These are phyloP conservation scores for Achaetomiella virescens DNA, from an alignment of 495 filamentous ascomycete genomes.

Conservation along the genomic window DNA sequence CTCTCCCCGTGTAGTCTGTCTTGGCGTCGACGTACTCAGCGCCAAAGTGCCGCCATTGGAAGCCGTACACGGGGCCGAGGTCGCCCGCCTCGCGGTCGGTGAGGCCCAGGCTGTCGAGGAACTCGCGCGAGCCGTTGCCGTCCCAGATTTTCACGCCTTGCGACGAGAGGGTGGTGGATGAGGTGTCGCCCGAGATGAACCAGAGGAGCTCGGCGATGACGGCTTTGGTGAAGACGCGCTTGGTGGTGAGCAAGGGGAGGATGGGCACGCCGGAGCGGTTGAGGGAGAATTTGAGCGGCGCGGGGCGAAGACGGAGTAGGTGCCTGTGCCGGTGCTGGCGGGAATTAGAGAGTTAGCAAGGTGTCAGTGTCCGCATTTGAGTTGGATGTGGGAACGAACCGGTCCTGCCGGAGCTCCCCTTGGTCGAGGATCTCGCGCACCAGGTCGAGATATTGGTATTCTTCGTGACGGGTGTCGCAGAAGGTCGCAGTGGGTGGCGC, in stretches of 20 bases:
- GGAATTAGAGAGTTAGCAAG: background rate
- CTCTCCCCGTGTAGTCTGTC: slow-evolving; percentile 80
- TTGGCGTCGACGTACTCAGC: slow-evolving; percentile 74
- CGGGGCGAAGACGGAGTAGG: slow-evolving; percentile 80
- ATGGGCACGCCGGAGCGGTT: slow-evolving; percentile 53
- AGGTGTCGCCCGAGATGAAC: slow-evolving; percentile 84
- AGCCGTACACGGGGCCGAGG: slow-evolving; percentile 93
- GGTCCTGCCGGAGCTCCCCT: slow-evolving; percentile 27
- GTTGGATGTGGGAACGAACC: slow-evolving; percentile 10
- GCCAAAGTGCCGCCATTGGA: slow-evolving; percentile 98
- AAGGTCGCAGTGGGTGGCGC: background rate
- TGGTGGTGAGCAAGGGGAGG: slow-evolving; percentile 90
- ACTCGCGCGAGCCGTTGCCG: slow-evolving; percentile 85
- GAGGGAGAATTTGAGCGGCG: slow-evolving; percentile 77
- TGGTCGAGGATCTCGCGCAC: slow-evolving; percentile 27
- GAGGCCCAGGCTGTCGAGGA: slow-evolving; percentile 78
- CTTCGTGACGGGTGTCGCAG: slow-evolving; percentile 19
- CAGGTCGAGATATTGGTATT: slow-evolving; percentile 30
- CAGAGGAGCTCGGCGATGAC: slow-evolving; percentile 92
- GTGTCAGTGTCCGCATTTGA: background rate
- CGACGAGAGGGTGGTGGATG: slow-evolving; percentile 62
- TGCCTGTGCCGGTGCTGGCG: slow-evolving; percentile 83
- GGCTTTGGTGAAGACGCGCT: slow-evolving; percentile 89
- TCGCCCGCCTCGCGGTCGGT: slow-evolving; percentile 76
- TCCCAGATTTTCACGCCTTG: slow-evolving; percentile 96